Conservation (phyloP, 2,329 filamentous ascomycete species). For the Scopulariopsis brevicaulis region DNA sequence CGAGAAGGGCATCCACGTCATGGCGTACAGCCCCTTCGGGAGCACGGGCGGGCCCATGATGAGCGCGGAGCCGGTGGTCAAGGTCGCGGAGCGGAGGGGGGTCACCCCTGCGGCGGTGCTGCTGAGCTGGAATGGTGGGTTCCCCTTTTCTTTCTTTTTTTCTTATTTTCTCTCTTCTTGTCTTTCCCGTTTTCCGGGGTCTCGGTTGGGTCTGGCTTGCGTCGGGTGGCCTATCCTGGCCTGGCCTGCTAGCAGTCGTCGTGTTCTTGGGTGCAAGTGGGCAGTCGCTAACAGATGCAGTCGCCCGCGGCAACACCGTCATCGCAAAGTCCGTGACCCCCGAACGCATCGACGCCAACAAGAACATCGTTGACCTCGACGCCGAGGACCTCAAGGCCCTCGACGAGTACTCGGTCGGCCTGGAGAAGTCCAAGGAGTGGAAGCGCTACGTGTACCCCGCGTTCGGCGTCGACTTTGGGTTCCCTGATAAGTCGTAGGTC, state of each 20-base stretch:
- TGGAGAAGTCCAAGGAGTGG: conserved; percentile 37
- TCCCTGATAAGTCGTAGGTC: conserved; percentile 51
- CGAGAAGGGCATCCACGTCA: conserved; percentile 57
- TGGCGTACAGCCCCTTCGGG: conserved; percentile 60
- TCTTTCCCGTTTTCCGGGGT: background rate
- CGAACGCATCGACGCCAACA: conserved; percentile 58
- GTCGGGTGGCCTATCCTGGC: too few species aligned
- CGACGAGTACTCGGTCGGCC: conserved; percentile 38
- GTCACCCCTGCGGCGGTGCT: conserved; percentile 51
- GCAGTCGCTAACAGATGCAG: conserved; percentile 24
- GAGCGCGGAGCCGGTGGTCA: conserved; percentile 48
- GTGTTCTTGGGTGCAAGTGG: too few species aligned
- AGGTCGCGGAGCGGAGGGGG: conserved; percentile 53
- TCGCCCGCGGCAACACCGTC: conserved; percentile 57
- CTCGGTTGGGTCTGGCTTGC: too few species aligned
- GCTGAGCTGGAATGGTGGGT: conserved; percentile 61
- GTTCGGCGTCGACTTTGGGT: conserved; percentile 58
- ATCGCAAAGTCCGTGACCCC: conserved; percentile 63
- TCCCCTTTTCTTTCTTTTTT: background rate
- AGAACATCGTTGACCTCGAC: conserved; percentile 54
- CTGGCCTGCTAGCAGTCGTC: too few species aligned
- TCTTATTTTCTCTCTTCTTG: background rate
- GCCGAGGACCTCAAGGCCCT: conserved; percentile 50
- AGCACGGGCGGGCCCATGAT: conserved; percentile 54
- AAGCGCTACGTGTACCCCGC: conserved; percentile 57